Percentiles rank a stretch among this genome's conserved stretches.
Conservation (phyloP, 176 grass and related monocot genomes). For the Juncus effusus region DNA sequence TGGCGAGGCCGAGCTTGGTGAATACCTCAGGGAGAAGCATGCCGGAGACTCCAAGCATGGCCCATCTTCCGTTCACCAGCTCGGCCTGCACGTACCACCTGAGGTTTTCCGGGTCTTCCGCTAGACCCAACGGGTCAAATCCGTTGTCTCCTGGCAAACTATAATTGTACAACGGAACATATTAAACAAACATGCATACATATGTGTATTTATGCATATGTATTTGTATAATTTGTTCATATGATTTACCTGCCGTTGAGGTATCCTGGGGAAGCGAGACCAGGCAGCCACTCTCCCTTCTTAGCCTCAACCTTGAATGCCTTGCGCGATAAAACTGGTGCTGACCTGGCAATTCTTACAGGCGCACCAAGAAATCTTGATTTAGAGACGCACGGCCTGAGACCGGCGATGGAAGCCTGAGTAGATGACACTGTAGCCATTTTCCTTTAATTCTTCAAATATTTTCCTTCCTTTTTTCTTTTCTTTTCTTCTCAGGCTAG, state of each 20-base stretch:
- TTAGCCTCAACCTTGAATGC: constrained; percentile 64
- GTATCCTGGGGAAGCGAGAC: constrained; percentile 62
- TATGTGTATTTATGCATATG: background rate
- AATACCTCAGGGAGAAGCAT: constrained; percentile 87
- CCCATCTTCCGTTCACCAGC: constrained; percentile 81
- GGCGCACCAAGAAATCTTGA: constrained; percentile 37
- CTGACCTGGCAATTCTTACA: constrained; percentile 27
- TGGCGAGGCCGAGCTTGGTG: constrained; percentile 54
- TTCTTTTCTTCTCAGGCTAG: constrained; percentile 26
- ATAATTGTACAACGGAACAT: background rate
- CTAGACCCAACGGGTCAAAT: constrained; percentile 68
- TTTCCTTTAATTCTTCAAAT: background rate
- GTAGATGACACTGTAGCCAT: constrained; percentile 54
- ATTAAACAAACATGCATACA: background rate
- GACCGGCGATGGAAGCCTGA: constrained; percentile 41
- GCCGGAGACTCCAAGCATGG: constrained; percentile 84
- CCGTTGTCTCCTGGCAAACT: constrained; percentile 72
- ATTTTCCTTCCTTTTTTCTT: background rate
- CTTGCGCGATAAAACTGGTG: constrained; percentile 23
- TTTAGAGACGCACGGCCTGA: constrained; percentile 41
- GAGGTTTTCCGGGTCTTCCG: constrained; percentile 85
- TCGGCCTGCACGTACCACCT: constrained; percentile 85
- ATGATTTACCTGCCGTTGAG: constrained; percentile 53
- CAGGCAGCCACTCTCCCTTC: constrained; percentile 75
- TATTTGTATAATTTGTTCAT: background rate